Evolutionary conservation across 345 rosid species (phyloP).

Genomic region (Rubroshorea leprosula): DNA sequence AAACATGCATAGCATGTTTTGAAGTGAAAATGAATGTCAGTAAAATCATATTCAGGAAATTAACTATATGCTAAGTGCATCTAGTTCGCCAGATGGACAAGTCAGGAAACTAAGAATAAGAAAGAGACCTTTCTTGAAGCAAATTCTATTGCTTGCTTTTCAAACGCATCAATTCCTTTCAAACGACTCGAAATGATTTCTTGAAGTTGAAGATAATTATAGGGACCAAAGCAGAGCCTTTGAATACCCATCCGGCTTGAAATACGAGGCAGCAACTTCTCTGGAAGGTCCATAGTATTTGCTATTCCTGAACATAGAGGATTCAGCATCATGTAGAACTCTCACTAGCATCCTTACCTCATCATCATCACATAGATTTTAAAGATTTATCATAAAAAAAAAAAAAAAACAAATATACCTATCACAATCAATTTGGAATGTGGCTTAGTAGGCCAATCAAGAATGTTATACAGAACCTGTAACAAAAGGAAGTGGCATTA

Average conservation of each 20-base stretch:
- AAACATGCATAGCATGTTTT: conserved; percentile 4
- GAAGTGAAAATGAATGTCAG: background rate
- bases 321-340: background rate
- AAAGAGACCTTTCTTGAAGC: conserved; percentile 78
- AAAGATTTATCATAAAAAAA: background rate
- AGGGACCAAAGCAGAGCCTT: conserved; percentile 95
- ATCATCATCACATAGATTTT: background rate
- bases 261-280: conserved; percentile 93
- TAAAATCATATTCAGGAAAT: background rate
- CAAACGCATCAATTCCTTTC: conserved; percentile 75
- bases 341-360: conserved; percentile 1
- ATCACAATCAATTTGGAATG: conserved; percentile 77
- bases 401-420: conserved; percentile 31
- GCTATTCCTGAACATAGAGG: conserved; percentile 61
- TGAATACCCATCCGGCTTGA: conserved; percentile 97
- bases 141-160: conserved; percentile 88
- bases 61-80: background rate
- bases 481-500: conserved; percentile 8
- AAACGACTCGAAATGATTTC: conserved; percentile 86
- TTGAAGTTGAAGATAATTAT: conserved; percentile 83
- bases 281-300: conserved; percentile 98
- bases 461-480: conserved; percentile 81
- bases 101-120: background rate
- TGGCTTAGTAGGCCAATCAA: conserved; percentile 94
- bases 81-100: conserved; percentile 2